Conservation (phyloP, 495 filamentous ascomycete species). For the Cenococcum geophilum region DNA sequence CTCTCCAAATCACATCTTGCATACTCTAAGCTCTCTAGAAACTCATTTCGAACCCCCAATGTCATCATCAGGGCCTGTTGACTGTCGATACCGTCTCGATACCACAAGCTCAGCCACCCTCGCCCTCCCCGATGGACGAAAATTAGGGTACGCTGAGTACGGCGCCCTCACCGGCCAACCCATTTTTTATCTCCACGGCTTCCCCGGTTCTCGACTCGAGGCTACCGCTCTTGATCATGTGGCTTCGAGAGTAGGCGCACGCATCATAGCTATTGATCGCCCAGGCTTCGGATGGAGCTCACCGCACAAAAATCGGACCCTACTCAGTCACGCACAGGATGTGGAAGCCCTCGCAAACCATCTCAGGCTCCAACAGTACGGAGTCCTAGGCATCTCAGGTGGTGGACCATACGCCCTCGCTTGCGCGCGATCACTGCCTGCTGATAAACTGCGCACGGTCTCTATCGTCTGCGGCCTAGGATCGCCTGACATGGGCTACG, state of each 20-base stretch:
- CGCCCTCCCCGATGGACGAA: slow-evolving; percentile 22
- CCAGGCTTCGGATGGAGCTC: slow-evolving; percentile 19
- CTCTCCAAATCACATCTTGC: no score
- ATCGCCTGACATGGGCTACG: slow-evolving; percentile 32
- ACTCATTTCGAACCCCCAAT: no score
- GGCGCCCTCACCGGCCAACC: slow-evolving; percentile 13
- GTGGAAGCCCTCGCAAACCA: slow-evolving; percentile 14
- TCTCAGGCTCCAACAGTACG: slow-evolving; percentile 15
- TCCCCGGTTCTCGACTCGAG: slow-evolving; percentile 21
- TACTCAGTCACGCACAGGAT: slow-evolving; percentile 19
- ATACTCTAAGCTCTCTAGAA: no score
- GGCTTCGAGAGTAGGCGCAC: slow-evolving; percentile 6
- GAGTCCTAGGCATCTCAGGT: slow-evolving; percentile 19
- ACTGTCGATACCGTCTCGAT: neutral
- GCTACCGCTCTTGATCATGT: slow-evolving; percentile 10
- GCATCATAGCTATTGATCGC: slow-evolving; percentile 14
- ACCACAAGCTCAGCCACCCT: slow-evolving; percentile 13
- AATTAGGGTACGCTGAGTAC: slow-evolving; percentile 23
- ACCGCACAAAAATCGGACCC: slow-evolving; percentile 6
- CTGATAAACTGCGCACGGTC: slow-evolving; percentile 18
- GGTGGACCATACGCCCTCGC: slow-evolving; percentile 28
- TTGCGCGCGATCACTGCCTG: slow-evolving; percentile 19
- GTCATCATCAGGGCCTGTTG: no score
- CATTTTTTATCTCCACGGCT: slow-evolving; percentile 17
- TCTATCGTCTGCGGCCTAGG: slow-evolving; percentile 34